These are phyloP conservation scores for Colletotrichum spinosum DNA, from an alignment of 2,329 filamentous ascomycete genomes.

Conservation along the genomic window DNA sequence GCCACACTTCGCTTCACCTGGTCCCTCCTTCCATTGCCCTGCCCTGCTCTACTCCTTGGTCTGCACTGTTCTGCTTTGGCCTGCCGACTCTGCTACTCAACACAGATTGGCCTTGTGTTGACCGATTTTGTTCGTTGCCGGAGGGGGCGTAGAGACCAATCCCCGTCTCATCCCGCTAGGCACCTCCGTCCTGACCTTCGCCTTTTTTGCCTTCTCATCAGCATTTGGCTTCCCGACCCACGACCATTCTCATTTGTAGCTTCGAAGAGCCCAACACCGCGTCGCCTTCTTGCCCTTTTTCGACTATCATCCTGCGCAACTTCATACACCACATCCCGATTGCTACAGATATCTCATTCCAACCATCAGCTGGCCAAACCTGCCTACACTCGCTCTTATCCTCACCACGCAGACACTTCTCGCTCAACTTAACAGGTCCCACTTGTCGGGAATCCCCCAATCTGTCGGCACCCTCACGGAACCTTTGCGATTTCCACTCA, in stretches of 20 bases:
- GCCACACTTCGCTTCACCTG: neutral
- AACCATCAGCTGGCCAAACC: too few relatives aligned
- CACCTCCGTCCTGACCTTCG: neutral
- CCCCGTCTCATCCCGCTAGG: neutral
- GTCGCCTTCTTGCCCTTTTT: neutral
- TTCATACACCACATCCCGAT: too few relatives aligned
- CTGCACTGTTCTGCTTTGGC: too few relatives aligned
- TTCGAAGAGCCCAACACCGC: neutral
- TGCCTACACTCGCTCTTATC: too few relatives aligned
- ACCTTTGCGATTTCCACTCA: too few relatives aligned
- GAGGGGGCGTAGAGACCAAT: constrained; percentile 14
- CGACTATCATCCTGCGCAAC: neutral
- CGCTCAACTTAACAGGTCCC: neutral
- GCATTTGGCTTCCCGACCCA: neutral
- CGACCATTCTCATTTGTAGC: neutral
- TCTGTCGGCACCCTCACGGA: too few relatives aligned
- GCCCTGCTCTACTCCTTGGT: neutral
- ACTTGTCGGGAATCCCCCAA: neutral
- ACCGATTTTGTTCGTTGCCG: constrained; percentile 26
- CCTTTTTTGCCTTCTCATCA: neutral
- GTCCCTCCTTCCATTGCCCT: constrained; percentile 1
- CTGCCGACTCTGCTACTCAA: neutral
- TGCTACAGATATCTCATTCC: too few relatives aligned
- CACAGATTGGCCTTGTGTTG: constrained; percentile 25
- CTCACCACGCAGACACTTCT: too few relatives aligned